phyloP scores from a whole-genome alignment of 495 filamentous ascomycete species.

The Elasticomyces elasticus region DNA sequence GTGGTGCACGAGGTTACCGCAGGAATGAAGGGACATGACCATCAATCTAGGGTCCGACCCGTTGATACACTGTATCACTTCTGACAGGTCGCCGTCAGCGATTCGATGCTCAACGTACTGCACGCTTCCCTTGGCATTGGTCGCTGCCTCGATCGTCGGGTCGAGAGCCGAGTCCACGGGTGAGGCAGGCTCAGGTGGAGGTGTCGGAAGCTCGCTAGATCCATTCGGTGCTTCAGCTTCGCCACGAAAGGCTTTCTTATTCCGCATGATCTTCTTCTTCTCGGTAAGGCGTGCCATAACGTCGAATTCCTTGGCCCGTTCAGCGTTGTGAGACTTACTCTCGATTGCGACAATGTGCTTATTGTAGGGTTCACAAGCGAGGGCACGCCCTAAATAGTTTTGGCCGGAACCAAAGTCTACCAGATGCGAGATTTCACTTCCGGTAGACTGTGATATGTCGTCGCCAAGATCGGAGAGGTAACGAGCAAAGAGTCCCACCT shows the following conservation, averaged over 20 bases:
- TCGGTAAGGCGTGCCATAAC: conserved; percentile 58
- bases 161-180: not conserved
- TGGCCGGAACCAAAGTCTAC: conserved; percentile 95
- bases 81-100: conserved; percentile 34
- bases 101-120: conserved; percentile 49
- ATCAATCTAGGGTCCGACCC: conserved; percentile 46
- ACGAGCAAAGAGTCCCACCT: conserved; percentile 58
- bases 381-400: conserved; percentile 81
- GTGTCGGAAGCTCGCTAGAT: not conserved
- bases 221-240: conserved; percentile 27
- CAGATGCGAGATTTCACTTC: conserved; percentile 63
- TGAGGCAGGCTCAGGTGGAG: conserved; percentile 6
- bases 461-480: conserved; percentile 50
- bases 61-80: conserved; percentile 27
- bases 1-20: conserved; percentile 93
- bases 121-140: conserved; percentile 36
- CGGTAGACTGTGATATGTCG: conserved; percentile 18
- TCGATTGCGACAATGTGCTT: conserved; percentile 85
- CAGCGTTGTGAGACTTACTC: conserved; percentile 72
- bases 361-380: conserved; percentile 77
- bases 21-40: conserved; percentile 92
- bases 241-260: conserved; percentile 61
- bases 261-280: conserved; percentile 56
- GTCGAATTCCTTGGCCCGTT: conserved; percentile 74
- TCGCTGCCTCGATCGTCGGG: conserved; percentile 30